phyloP scores from a whole-genome alignment of 2,329 filamentous ascomycete genomes.

The Fusarium sp. region DNA sequence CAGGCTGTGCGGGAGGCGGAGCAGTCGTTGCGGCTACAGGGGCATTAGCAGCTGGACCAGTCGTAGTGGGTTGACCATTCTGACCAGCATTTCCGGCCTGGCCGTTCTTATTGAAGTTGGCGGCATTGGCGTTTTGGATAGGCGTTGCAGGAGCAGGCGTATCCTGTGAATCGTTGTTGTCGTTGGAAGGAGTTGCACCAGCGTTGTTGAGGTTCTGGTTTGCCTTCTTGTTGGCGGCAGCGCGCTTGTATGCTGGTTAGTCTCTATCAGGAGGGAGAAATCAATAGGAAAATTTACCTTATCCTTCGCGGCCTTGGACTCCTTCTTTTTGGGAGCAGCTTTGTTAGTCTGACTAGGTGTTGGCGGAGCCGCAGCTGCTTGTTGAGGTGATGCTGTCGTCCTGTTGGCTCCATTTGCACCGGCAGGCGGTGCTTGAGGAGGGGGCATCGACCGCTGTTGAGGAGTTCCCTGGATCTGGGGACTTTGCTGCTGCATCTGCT shows the following conservation, averaged over 20 bases:
- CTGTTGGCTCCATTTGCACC: slow-evolving; percentile 64
- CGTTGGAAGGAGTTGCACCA: slow-evolving; percentile 68
- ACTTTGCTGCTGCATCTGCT: slow-evolving; percentile 57
- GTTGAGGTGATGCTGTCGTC: slow-evolving; percentile 71
- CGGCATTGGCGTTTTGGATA: slow-evolving; percentile 59
- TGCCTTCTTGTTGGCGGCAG: slow-evolving; percentile 72
- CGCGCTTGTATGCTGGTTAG: slow-evolving; percentile 53
- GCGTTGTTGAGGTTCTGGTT: slow-evolving; percentile 65
- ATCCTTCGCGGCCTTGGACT: slow-evolving; percentile 71
- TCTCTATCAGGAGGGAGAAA: background rate
- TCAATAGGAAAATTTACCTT: slow-evolving; percentile 70
- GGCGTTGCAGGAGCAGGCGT: slow-evolving; percentile 72
- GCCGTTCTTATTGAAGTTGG: slow-evolving; percentile 58
- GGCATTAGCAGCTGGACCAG: slow-evolving; percentile 49
- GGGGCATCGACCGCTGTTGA: slow-evolving; percentile 78
- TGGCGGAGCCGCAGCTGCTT: slow-evolving; percentile 75
- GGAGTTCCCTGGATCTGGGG: slow-evolving; percentile 73
- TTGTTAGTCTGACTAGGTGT: slow-evolving; percentile 82
- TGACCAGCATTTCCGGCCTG: slow-evolving; percentile 49
- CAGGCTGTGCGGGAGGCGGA: slow-evolving; percentile 44
- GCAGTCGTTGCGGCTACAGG: slow-evolving; percentile 49
- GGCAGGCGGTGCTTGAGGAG: slow-evolving; percentile 70
- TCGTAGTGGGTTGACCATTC: slow-evolving; percentile 49
- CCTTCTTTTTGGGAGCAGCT: slow-evolving; percentile 82
- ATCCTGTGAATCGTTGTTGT: slow-evolving; percentile 68